These are phyloP conservation scores for Sphagnum fallax DNA, from an alignment of 228 moss, liverwort and hornwort species.

Conservation along the genomic window DNA sequence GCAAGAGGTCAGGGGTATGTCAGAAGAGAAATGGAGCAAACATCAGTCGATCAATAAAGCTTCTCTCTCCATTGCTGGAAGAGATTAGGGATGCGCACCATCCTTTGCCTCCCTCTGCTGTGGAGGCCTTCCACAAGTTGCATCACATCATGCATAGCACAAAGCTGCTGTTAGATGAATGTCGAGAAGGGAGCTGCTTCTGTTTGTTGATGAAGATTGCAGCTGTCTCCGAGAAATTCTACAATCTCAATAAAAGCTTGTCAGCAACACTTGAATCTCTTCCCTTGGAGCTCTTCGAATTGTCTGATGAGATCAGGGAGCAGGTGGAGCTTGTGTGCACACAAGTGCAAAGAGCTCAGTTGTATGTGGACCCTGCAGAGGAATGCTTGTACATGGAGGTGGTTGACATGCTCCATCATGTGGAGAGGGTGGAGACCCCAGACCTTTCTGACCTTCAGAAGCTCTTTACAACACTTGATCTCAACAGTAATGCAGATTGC, in stretches of 20 bases:
- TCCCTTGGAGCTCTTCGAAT: conserved; percentile 10
- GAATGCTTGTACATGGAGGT: conserved; percentile 2
- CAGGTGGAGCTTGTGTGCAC: conserved; percentile 12
- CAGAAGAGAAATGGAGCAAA: conserved; percentile 14
- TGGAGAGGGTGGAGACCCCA: conserved; percentile 6
- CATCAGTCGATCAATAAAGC: conserved; percentile 11
- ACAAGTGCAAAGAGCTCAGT: conserved; percentile 6
- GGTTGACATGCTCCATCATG: conserved; percentile 2
- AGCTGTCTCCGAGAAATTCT: conserved; percentile 6
- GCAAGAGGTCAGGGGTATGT: conserved; percentile 9
- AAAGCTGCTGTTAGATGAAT: conserved; percentile 12
- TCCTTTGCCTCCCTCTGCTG: conserved; percentile 13
- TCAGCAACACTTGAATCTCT: conserved; percentile 6
- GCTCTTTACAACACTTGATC: conserved; percentile 4
- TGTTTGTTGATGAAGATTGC: conserved; percentile 11
- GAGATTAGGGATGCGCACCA: conserved; percentile 11
- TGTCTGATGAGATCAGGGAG: conserved; percentile 14
- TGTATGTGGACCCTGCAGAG: conserved; percentile 2
- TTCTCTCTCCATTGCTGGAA: conserved; percentile 18
- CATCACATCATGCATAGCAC: conserved; percentile 8
- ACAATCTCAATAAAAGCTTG: conserved; percentile 6
- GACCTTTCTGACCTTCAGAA: not conserved
- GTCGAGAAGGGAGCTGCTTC: conserved; percentile 11
- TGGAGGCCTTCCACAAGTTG: conserved; percentile 10
- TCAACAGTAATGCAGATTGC: conserved; percentile 1